Percentiles rank a stretch among this genome's conserved stretches.
phyloP scores from a whole-genome alignment of 768 basidiomycete species.

The Lyophyllum decastes region DNA sequence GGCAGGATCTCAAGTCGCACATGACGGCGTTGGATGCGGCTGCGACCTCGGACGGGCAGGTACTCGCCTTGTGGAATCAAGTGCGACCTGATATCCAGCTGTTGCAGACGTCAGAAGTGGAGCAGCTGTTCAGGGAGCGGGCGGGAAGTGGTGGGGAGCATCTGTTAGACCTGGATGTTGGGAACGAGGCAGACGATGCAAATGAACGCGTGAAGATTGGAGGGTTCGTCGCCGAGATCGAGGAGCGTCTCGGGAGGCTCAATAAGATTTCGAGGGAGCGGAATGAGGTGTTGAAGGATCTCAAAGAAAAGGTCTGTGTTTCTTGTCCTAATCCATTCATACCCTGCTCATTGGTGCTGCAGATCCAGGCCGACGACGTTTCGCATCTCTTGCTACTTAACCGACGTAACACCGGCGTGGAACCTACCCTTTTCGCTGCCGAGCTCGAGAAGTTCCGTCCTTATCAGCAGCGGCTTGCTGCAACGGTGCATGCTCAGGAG shows the following conservation, averaged over 20 bases:
- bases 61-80: conserved; percentile 69
- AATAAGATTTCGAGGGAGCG: conserved; percentile 86
- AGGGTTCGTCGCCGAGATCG: conserved; percentile 70
- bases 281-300: conserved; percentile 83
- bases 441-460: conserved; percentile 96
- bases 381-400: conserved; percentile 93
- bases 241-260: conserved; percentile 74
- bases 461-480: conserved; percentile 79
- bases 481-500: conserved; percentile 80
- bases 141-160: conserved; percentile 36
- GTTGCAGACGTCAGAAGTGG: conserved; percentile 59
- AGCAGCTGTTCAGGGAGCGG: conserved; percentile 63
- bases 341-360: neutral
- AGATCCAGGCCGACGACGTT: conserved; percentile 97
- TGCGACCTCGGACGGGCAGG: conserved; percentile 74
- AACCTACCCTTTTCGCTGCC: conserved; percentile 86
- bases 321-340: neutral
- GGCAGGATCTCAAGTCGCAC: conserved; percentile 82
- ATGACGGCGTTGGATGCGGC: conserved; percentile 74
- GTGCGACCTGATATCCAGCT: conserved; percentile 65
- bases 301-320: conserved; percentile 85
- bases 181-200: conserved; percentile 60
- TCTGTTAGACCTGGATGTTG: conserved; percentile 69
- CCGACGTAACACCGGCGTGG: conserved; percentile 78
- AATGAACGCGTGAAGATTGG: conserved; percentile 69